These are phyloP conservation scores for Triadica sebifera DNA, from an alignment of 345 rosid genomes.

Conservation along the genomic window DNA sequence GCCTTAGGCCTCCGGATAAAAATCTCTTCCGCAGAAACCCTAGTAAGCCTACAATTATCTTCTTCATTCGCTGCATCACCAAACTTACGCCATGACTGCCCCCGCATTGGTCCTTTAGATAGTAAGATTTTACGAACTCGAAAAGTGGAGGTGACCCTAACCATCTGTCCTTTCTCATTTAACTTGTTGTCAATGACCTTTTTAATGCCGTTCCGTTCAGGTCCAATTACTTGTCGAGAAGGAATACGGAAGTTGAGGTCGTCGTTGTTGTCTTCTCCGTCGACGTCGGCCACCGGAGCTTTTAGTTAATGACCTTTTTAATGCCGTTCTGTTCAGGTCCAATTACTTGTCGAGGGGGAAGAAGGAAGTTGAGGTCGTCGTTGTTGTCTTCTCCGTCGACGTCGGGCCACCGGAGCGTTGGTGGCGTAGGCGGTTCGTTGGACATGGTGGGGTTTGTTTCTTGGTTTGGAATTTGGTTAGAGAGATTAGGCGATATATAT, in stretches of 20 bases:
- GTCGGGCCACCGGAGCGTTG: slow-evolving; percentile 41
- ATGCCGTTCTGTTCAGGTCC: slow-evolving; percentile 57
- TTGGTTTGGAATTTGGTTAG: too few species aligned
- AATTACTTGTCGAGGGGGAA: slow-evolving; percentile 35
- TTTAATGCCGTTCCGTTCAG: slow-evolving; percentile 40
- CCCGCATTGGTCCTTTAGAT: slow-evolving; percentile 41
- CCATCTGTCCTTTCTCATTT: slow-evolving; percentile 41
- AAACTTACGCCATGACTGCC: slow-evolving; percentile 55
- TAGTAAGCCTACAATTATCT: not conserved
- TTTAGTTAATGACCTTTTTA: not conserved
- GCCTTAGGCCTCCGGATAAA: slow-evolving; percentile 62
- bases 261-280: slow-evolving; percentile 41
- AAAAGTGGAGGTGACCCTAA: slow-evolving; percentile 56
- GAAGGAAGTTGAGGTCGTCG: not conserved
- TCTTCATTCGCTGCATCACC: slow-evolving; percentile 61
- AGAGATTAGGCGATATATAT: too few species aligned
- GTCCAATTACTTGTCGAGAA: slow-evolving; percentile 51
- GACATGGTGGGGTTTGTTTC: too few species aligned
- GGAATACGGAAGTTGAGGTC: not conserved
- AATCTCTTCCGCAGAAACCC: too few species aligned
- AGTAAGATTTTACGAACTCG: slow-evolving; percentile 41
- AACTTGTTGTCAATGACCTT: not conserved
- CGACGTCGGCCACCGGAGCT: slow-evolving; percentile 47
- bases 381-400: slow-evolving; percentile 51
- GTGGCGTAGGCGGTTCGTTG: slow-evolving; percentile 19